phyloP scores from a whole-genome alignment of 345 rosid genomes.

The Sonneratia caseolaris region DNA sequence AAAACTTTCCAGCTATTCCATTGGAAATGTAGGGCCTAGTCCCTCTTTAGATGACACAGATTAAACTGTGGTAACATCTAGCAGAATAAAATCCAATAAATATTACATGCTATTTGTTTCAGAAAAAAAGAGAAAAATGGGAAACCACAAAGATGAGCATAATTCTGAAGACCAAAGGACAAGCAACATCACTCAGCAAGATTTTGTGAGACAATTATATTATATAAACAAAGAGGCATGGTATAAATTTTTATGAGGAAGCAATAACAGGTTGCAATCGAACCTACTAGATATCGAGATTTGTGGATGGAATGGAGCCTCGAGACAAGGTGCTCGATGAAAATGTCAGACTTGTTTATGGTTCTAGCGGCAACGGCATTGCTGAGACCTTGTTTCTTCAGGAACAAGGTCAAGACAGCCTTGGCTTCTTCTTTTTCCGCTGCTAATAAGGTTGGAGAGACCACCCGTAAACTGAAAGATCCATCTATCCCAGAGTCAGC shows the following conservation, averaged over 20 bases:
- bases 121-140: neutral
- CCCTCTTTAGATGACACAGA: neutral
- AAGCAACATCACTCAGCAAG: neutral
- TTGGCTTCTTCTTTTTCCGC: slow-evolving; percentile 93
- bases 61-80: too few relatives aligned
- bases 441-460: slow-evolving; percentile 48
- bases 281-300: slow-evolving; percentile 92
- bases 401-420: slow-evolving; percentile 70
- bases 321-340: slow-evolving; percentile 70
- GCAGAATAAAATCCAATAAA: too few relatives aligned
- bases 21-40: neutral
- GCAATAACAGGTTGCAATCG: slow-evolving; percentile 25
- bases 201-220: neutral
- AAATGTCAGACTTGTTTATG: slow-evolving; percentile 59
- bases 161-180: neutral
- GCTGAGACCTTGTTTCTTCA: slow-evolving; percentile 75
- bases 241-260: neutral
- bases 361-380: slow-evolving; percentile 55
- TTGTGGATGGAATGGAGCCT: slow-evolving; percentile 73
- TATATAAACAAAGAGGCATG: neutral
- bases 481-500: slow-evolving; percentile 49
- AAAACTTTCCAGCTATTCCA: neutral
- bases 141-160: neutral
- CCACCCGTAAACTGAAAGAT: slow-evolving; percentile 37
- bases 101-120: neutral